These are phyloP conservation scores for Canariomyces notabilis DNA, from an alignment of 2,329 filamentous ascomycete genomes.

Conservation along the genomic window DNA sequence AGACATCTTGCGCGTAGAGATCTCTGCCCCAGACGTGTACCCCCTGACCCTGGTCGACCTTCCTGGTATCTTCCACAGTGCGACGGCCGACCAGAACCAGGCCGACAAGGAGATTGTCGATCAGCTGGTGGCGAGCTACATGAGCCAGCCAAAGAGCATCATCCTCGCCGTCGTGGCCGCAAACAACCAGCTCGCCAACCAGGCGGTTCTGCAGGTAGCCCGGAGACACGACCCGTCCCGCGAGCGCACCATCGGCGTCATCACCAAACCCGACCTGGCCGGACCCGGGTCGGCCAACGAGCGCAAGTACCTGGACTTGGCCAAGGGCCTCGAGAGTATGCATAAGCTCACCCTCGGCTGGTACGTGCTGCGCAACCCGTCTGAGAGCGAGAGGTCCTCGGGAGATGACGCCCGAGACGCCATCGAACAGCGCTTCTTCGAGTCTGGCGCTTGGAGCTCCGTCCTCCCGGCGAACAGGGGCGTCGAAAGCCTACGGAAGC, in stretches of 20 bases:
- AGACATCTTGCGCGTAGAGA: slow-evolving; percentile 32
- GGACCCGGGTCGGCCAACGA: slow-evolving; percentile 34
- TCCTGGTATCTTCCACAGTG: slow-evolving; percentile 48
- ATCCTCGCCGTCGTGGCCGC: slow-evolving; percentile 55
- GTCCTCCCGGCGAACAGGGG: slow-evolving; percentile 31
- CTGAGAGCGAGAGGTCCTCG: slow-evolving; percentile 17
- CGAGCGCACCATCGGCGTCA: slow-evolving; percentile 47
- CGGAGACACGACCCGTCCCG: slow-evolving; percentile 31
- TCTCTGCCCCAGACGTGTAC: slow-evolving; percentile 41
- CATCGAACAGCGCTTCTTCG: slow-evolving; percentile 20
- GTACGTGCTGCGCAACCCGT: slow-evolving; percentile 42
- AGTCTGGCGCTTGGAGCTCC: slow-evolving; percentile 25
- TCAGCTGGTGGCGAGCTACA: slow-evolving; percentile 50
- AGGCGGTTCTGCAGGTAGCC: slow-evolving; percentile 49
- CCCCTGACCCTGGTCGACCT: slow-evolving; percentile 57
- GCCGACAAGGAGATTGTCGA: slow-evolving; percentile 40
- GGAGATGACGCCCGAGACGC: slow-evolving; percentile 19
- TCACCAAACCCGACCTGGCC: slow-evolving; percentile 50
- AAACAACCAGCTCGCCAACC: slow-evolving; percentile 52
- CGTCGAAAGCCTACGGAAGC: slow-evolving; percentile 32
- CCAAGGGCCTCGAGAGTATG: slow-evolving; percentile 25
- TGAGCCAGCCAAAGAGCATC: slow-evolving; percentile 51
- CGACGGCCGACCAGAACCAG: slow-evolving; percentile 39
- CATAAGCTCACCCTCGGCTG: slow-evolving; percentile 25
- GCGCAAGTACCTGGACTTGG: slow-evolving; percentile 34